These are phyloP conservation scores for Suillus alpinus DNA, from an alignment of 768 basidiomycete genomes.

Conservation along the genomic window DNA sequence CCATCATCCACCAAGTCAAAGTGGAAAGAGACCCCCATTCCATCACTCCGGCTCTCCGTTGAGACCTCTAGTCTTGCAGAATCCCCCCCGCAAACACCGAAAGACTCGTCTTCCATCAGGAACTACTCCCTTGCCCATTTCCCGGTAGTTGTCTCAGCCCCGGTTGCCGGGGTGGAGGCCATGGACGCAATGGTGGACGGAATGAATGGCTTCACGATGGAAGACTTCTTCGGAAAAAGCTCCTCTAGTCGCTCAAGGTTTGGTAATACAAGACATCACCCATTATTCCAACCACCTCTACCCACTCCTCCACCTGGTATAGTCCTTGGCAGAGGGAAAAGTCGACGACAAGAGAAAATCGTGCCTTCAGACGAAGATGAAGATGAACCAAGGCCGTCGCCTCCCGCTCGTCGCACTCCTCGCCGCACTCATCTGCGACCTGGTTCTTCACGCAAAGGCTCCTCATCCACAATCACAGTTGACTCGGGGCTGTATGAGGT, in stretches of 20 bases:
- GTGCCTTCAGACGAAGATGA: conserved; percentile 57
- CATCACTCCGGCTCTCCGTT: conserved; percentile 55
- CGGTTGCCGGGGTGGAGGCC: conserved; percentile 74
- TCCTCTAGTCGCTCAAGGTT: conserved; percentile 51
- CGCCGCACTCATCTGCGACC: conserved; percentile 17
- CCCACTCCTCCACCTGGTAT: conserved; percentile 82
- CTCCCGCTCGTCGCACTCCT: conserved; percentile 5
- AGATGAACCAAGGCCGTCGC: conserved; percentile 22
- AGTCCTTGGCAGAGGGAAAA: conserved; percentile 53
- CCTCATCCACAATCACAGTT: conserved; percentile 30
- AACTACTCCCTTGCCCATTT: conserved; percentile 40
- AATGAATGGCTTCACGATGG: conserved; percentile 70
- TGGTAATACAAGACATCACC: conserved; percentile 61
- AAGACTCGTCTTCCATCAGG: conserved; percentile 37
- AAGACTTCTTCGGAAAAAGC: conserved; percentile 48
- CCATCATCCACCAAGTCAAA: conserved; percentile 43
- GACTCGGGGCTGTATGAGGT: conserved; percentile 20
- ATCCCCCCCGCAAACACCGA: conserved; percentile 70
- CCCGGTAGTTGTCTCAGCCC: conserved; percentile 72
- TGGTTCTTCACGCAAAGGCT: conserved; percentile 23
- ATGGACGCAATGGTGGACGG: conserved; percentile 89
- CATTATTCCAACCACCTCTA: conserved; percentile 78
- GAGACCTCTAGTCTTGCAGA: conserved; percentile 70
- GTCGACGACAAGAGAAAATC: conserved; percentile 20
- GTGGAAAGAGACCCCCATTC: conserved; percentile 46